These are phyloP conservation scores for Gyromitra esculenta DNA, from an alignment of 2,329 filamentous ascomycete species.

Conservation along the genomic window DNA sequence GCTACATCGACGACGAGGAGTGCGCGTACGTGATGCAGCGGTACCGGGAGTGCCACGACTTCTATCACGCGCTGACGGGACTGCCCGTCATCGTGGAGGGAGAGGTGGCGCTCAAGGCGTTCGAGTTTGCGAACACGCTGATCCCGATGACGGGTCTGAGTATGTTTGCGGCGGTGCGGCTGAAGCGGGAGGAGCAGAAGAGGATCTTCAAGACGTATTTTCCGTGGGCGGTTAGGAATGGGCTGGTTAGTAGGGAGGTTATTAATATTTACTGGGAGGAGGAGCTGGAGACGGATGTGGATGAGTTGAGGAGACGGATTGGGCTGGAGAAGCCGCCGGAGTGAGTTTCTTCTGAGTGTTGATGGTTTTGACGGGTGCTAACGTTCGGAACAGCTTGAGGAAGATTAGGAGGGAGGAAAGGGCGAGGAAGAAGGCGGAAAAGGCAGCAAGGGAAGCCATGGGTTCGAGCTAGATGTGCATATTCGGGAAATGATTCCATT, in stretches of 20 bases:
- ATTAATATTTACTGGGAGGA: conserved; percentile 99
- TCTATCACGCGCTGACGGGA: conserved; percentile 94
- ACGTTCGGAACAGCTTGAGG: conserved; percentile 67
- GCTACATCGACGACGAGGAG: conserved; percentile 93
- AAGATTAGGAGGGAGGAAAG: conserved; percentile 74
- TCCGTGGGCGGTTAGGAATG: conserved; percentile 91
- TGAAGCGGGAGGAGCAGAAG: conserved; percentile 72
- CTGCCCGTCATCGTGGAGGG: conserved; percentile 92
- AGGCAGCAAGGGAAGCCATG: conserved; percentile 51
- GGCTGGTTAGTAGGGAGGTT: conserved; percentile 77
- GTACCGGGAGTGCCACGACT: conserved; percentile 96
- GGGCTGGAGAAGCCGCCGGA: conserved; percentile 91
- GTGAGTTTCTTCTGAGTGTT: conserved; percentile 28
- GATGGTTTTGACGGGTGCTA: background rate
- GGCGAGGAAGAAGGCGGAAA: conserved; percentile 70
- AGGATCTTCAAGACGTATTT: conserved; percentile 79
- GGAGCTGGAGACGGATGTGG: conserved; percentile 83
- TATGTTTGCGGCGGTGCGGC: conserved; percentile 73
- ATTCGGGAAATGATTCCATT: background rate
- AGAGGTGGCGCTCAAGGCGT: conserved; percentile 95
- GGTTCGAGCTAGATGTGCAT: background rate
- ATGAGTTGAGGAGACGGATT: conserved; percentile 76
- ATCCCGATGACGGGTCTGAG: conserved; percentile 94
- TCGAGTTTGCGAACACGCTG: conserved; percentile 94
- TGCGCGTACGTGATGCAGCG: conserved; percentile 99